Evolutionary conservation across 2,329 filamentous ascomycete genomes (phyloP).

Genomic region (Cladosporium sp.): DNA sequence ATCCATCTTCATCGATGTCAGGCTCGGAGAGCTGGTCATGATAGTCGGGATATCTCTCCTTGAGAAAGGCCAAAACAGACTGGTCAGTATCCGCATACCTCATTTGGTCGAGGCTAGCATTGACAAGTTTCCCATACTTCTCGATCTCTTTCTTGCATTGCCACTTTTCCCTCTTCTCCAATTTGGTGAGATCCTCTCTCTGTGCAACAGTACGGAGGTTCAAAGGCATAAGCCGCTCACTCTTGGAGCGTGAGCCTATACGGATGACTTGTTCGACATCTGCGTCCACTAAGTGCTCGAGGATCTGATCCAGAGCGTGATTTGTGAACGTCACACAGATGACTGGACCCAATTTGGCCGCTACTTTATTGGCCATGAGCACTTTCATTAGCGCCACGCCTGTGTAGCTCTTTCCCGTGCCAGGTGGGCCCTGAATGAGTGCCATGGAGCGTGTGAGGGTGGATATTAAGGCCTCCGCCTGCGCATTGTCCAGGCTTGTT

Average conservation of each 20-base stretch:
- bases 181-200: conserved; percentile 41
- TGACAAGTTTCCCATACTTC: conserved; percentile 26
- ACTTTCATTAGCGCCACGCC: conserved; percentile 62
- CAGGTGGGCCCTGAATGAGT: conserved; percentile 70
- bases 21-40: conserved; percentile 29
- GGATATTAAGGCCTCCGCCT: conserved; percentile 55
- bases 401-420: conserved; percentile 67
- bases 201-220: conserved; percentile 51
- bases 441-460: conserved; percentile 57
- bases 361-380: conserved; percentile 49
- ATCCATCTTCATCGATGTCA: conserved; percentile 32
- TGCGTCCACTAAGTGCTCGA: conserved; percentile 59
- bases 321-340: conserved; percentile 54
- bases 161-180: conserved; percentile 42
- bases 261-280: conserved; percentile 58
- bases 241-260: conserved; percentile 62
- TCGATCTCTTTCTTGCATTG: conserved; percentile 30
- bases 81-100: not conserved
- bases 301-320: conserved; percentile 58
- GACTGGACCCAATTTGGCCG: conserved; percentile 48
- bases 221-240: conserved; percentile 51
- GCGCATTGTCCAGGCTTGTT: conserved; percentile 55
- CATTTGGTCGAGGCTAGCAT: conserved; percentile 10
- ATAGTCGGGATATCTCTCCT: conserved; percentile 25
- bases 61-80: conserved; percentile 23